phyloP scores from a whole-genome alignment of 2,329 filamentous ascomycete genomes.

The Mariannaea sp. region DNA sequence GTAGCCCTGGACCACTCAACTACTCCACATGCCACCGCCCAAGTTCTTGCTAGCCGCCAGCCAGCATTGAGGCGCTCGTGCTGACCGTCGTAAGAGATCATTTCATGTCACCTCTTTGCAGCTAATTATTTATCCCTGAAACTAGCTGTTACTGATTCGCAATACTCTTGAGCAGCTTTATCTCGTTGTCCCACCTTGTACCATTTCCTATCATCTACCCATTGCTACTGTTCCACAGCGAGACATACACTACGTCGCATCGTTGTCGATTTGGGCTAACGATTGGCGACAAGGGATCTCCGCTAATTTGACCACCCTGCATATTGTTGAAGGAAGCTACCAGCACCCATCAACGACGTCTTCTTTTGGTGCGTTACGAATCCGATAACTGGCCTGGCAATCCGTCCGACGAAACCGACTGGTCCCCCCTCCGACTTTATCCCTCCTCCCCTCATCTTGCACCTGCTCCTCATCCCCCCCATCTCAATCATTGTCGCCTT shows the following conservation, averaged over 20 bases:
- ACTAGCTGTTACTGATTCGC: no score
- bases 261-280: conserved; percentile 15
- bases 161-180: no score
- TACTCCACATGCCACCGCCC: conserved; percentile 9
- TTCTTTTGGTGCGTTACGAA: conserved; percentile 14
- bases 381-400: conserved; percentile 15
- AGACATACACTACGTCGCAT: conserved; percentile 11
- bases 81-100: no score
- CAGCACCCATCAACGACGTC: conserved; percentile 18
- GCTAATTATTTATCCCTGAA: no score
- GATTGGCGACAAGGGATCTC: conserved; percentile 23
- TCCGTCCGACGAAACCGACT: conserved; percentile 20
- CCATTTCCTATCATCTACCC: background rate
- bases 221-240: background rate
- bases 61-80: background rate
- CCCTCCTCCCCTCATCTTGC: conserved; percentile 9
- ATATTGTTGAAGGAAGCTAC: conserved; percentile 14
- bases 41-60: conserved; percentile 7
- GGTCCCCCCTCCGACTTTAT: conserved; percentile 4
- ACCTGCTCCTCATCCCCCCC: conserved; percentile 9
- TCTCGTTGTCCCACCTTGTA: no score
- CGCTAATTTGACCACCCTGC: conserved; percentile 18
- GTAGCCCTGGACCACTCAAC: conserved; percentile 5
- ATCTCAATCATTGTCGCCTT: background rate
- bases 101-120: background rate